phyloP scores from a whole-genome alignment of 169 alveolate genomes.

The Plasmodium berghei region DNA sequence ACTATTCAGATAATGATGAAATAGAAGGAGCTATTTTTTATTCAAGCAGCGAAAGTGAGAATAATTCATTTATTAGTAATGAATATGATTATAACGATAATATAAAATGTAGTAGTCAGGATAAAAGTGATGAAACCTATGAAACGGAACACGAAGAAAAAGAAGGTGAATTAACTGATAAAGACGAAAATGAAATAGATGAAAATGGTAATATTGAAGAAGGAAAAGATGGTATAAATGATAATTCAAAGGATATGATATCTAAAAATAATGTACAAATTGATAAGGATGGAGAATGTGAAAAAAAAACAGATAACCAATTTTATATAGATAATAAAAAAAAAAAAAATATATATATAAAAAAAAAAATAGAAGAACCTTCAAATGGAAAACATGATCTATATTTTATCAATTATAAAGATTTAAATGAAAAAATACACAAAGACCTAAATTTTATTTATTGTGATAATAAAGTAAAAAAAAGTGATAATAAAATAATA shows the following conservation, averaged over 20 bases:
- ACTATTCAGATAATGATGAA: background rate
- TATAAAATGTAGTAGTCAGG: background rate
- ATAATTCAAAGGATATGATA: constrained; percentile 3
- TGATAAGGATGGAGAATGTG: background rate
- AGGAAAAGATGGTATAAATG: background rate
- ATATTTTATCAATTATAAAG: constrained; percentile 66
- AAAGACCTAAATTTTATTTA: constrained; percentile 64
- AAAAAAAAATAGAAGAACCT: constrained; percentile 46
- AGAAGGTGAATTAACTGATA: constrained; percentile 1
- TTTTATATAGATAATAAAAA: background rate
- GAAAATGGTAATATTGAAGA: constrained; percentile 16
- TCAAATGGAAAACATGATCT: constrained; percentile 49
- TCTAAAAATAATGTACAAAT: background rate
- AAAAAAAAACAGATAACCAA: background rate
- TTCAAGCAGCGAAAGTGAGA: too few species aligned
- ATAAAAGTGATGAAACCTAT: too few species aligned
- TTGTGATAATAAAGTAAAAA: constrained; percentile 53
- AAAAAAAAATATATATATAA: constrained; percentile 22
- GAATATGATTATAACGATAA: constrained; percentile 2
- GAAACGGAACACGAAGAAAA: background rate
- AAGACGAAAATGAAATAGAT: background rate
- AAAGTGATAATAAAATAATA: constrained; percentile 36
- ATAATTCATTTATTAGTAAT: constrained; percentile 1
- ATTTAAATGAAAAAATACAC: constrained; percentile 30
- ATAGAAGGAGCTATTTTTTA: background rate